phyloP scores from a whole-genome alignment of 163 green algal genomes.

The Prototheca cutis region DNA sequence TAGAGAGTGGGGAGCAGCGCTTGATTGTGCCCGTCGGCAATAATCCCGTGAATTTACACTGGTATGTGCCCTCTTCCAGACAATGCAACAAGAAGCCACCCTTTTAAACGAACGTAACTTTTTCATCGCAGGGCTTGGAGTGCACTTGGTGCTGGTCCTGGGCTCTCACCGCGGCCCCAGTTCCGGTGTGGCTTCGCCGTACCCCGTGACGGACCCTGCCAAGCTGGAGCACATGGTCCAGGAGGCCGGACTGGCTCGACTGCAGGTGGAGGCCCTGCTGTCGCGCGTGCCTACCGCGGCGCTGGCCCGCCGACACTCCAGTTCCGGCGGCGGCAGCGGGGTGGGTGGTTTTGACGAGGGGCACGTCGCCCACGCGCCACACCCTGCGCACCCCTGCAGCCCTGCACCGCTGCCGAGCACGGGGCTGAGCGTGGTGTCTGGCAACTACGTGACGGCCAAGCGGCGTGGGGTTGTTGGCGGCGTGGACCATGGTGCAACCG shows the following conservation, averaged over 20 bases:
- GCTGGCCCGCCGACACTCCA: conserved; percentile 82
- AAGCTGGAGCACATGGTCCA: conserved; percentile 56
- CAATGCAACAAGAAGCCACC: no score
- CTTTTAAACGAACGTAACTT: no score
- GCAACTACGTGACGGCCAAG: conserved; percentile 90
- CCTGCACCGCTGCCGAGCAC: no score
- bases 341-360: no score
- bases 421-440: conserved; percentile 67
- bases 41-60: no score
- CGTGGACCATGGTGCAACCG: conserved; percentile 81
- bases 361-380: conserved; percentile 20
- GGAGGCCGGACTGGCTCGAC: conserved; percentile 63
- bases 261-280: conserved; percentile 76
- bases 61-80: no score
- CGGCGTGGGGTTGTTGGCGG: conserved; percentile 78
- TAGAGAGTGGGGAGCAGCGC: no score
- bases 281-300: conserved; percentile 60
- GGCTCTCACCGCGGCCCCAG: conserved; percentile 24
- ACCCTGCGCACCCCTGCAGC: conserved; percentile 41
- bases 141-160: conserved; percentile 78
- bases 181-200: conserved; percentile 26
- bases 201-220: conserved; percentile 63
- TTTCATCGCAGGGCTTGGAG: conserved; percentile 50
- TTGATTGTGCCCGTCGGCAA: no score
- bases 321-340: no score